phyloP scores from a whole-genome alignment of 2,329 filamentous ascomycete species.

The Orbilia quercus region DNA sequence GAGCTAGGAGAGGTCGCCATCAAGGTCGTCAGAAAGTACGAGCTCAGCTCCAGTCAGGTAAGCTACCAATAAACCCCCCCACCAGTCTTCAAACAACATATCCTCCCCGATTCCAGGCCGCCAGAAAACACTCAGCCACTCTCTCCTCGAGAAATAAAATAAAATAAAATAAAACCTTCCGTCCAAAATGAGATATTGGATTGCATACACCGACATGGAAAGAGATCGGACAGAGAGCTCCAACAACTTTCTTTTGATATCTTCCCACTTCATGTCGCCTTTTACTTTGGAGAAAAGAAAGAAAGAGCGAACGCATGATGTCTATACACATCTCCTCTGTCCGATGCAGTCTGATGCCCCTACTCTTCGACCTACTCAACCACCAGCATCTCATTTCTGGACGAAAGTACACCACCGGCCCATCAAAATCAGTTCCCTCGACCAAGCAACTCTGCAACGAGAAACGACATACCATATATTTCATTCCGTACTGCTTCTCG shows the following conservation, averaged over 20 bases:
- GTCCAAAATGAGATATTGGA: conserved; percentile 35
- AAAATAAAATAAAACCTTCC: no score
- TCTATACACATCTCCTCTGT: conserved; percentile 46
- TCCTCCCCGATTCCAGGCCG: background rate
- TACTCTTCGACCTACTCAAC: conserved; percentile 25
- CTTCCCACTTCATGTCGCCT: conserved; percentile 22
- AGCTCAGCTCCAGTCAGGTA: conserved; percentile 99
- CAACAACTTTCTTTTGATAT: conserved; percentile 56
- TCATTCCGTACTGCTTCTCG: conserved; percentile 50
- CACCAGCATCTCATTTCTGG: conserved; percentile 31
- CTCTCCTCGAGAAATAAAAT: conserved; percentile 5
- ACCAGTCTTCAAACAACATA: background rate
- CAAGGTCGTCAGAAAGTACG: conserved; percentile 98
- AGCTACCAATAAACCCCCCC: conserved; percentile 66
- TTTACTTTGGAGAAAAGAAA: conserved; percentile 13
- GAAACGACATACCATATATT: conserved; percentile 15
- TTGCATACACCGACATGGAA: conserved; percentile 18
- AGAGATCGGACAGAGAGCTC: conserved; percentile 54
- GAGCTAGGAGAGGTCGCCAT: conserved; percentile 86
- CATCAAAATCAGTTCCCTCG: background rate
- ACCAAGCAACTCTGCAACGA: conserved; percentile 13
- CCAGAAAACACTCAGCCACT: conserved; percentile 19
- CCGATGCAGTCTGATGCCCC: conserved; percentile 53
- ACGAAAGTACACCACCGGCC: conserved; percentile 2
- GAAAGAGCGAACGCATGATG: conserved; percentile 3